These are phyloP conservation scores for Leishmania lainsoni DNA, from an alignment of 208 protist genomes.

Conservation along the genomic window DNA sequence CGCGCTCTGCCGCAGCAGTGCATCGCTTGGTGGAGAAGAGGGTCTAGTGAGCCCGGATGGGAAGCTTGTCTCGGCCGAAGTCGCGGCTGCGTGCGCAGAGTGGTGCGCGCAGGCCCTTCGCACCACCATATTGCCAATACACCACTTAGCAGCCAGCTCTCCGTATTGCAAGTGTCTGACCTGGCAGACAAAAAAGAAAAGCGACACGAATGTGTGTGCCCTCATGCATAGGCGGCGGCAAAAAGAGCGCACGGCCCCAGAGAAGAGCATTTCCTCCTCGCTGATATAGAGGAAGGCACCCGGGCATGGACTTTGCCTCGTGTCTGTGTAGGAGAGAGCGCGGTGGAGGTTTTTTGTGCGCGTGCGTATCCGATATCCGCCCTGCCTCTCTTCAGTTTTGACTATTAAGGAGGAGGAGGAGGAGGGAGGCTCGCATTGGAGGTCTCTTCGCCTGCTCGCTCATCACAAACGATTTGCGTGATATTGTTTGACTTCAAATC, in stretches of 20 bases:
- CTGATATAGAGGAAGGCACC: neutral
- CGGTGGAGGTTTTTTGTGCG: neutral
- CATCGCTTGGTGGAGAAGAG: slow-evolving; percentile 36
- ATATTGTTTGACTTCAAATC: neutral
- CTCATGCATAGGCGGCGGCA: neutral
- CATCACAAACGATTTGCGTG: too few species aligned
- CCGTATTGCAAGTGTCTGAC: neutral
- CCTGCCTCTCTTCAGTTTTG: neutral
- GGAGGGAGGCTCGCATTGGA: neutral
- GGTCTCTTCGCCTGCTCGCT: too few species aligned
- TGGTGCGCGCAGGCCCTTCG: slow-evolving; percentile 39
- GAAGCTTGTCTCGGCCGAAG: slow-evolving; percentile 34
- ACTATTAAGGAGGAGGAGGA: neutral
- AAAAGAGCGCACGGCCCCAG: neutral
- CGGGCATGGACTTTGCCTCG: neutral
- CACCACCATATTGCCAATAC: slow-evolving; percentile 20
- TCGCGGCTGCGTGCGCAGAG: slow-evolving; percentile 35
- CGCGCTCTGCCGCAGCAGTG: slow-evolving; percentile 35
- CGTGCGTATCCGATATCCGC: neutral
- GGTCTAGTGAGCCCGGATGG: slow-evolving; percentile 36
- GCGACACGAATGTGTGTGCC: neutral
- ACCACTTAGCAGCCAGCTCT: slow-evolving; percentile 22
- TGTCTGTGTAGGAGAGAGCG: neutral
- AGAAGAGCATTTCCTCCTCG: neutral
- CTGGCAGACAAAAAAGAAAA: slow-evolving; percentile 25